Evolutionary conservation across 805 yeast genomes (phyloP), one percentile per base, ranked within the genome.

Genomic region (Yarrowia sp.): DNA sequence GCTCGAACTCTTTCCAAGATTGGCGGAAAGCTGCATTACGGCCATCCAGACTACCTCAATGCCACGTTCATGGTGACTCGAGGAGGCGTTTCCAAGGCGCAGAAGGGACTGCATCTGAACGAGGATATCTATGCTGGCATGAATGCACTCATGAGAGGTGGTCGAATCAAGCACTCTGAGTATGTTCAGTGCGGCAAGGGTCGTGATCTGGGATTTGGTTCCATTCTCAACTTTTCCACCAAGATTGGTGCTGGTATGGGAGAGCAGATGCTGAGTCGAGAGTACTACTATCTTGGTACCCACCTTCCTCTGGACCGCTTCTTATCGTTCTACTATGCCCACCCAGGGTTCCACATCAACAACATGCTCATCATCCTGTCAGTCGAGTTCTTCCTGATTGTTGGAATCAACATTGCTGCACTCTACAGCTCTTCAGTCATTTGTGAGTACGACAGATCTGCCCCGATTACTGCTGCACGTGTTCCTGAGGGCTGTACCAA

Each of bases 191-290:
- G 96, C 77, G 96, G 96, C 66, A 89, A 89, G 74, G 96, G 96
- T 46, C 80, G 96, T 73, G 95, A 89, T 78, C 80, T 89, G 71
- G 95, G 96, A 4, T 89, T 89, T 75, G 89, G 90, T 3, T 88
- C 95, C 2, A 89, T 89, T 71, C 81, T 88, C 75, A 89, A 88
- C 74, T 89, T 89, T 76, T 88, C 90, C 6, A 87, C 93, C 22
- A 89, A 89, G 72, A 89, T 89, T 74, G 96, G 96, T 52, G 90
- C 95, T 64, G 96, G 95, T 66, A 89, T 89, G 96, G 93, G 95
- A 54, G 96, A 89, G 71, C 96, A 89, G 72, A 85, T 88, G 84
- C 79, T 89, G 65, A 88, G 93, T 4, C 80, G 96, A 70, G 96
- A 89, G 73, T 89, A 89, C 75, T 89, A 84, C 74, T 88, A 89